Conservation (phyloP, 2,329 filamentous ascomycete genomes). For the Sclerotinia minor region DNA sequence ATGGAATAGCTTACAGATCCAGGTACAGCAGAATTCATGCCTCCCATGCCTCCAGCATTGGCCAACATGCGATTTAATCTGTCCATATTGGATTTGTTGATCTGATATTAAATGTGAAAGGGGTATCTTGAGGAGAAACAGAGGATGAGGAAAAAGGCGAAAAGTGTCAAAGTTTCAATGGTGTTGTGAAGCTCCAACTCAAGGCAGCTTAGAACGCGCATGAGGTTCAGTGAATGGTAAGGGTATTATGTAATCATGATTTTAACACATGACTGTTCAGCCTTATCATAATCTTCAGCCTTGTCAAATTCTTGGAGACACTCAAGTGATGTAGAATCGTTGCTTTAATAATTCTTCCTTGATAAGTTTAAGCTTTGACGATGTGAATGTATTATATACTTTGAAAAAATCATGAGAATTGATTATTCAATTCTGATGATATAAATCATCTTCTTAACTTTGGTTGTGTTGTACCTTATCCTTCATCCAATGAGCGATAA, state of each 20-base stretch:
- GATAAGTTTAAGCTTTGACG: too few relatives aligned
- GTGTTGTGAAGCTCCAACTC: constrained; percentile 28
- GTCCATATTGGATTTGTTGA: constrained; percentile 64
- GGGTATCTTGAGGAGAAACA: constrained; percentile 15
- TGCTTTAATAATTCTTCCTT: too few relatives aligned
- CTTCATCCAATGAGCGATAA: constrained; percentile 1
- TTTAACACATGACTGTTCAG: constrained; percentile 13
- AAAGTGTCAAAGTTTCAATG: constrained; percentile 18
- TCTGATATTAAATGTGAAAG: constrained; percentile 10
- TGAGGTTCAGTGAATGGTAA: constrained; percentile 10
- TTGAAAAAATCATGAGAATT: background rate
- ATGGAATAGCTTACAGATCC: constrained; percentile 55
- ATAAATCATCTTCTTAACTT: background rate
- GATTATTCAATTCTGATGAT: background rate
- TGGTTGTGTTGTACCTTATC: background rate
- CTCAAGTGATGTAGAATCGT: background rate
- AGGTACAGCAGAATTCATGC: constrained; percentile 55
- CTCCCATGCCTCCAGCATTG: constrained; percentile 67
- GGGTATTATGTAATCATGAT: constrained; percentile 16
- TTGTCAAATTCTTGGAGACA: background rate
- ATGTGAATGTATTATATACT: too few relatives aligned
- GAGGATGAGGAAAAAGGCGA: constrained; percentile 9
- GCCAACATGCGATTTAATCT: constrained; percentile 87
- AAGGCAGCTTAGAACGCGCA: constrained; percentile 29
- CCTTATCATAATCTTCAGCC: constrained; percentile 15